A percentile compares a stretch with the other conserved stretches of the same genome.
phyloP scores from a whole-genome alignment of 1,284 basidiomycete species.

The Psilocybe mexicana region DNA sequence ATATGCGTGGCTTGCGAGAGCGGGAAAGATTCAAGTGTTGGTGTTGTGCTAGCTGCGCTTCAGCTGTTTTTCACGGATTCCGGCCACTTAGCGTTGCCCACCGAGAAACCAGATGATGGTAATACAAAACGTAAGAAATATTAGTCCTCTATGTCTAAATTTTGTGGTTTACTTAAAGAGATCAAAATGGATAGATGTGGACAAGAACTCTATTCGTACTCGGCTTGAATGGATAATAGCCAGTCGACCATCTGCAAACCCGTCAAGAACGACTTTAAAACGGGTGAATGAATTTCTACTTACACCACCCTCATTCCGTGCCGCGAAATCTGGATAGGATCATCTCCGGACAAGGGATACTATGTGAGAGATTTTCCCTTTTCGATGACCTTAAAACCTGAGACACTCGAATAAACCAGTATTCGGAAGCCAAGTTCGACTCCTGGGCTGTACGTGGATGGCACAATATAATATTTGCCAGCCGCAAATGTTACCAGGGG shows the following conservation, averaged over 20 bases:
- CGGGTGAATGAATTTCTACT: slow-evolving; percentile 78
- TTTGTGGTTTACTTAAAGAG: neutral
- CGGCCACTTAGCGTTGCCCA: slow-evolving; percentile 37
- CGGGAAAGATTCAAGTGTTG: slow-evolving; percentile 64
- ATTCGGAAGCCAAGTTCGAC: slow-evolving; percentile 60
- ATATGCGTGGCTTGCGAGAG: slow-evolving; percentile 55
- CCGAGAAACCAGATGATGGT: neutral
- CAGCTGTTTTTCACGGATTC: slow-evolving; percentile 58
- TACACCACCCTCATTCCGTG: slow-evolving; percentile 16
- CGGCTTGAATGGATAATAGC: slow-evolving; percentile 83
- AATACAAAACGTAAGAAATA: neutral
- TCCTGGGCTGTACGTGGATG: slow-evolving; percentile 70
- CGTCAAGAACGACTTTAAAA: slow-evolving; percentile 74
- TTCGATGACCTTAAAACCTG: slow-evolving; percentile 17
- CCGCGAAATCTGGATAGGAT: neutral
- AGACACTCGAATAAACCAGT: slow-evolving; percentile 52
- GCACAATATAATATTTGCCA: slow-evolving; percentile 72
- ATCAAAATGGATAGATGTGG: slow-evolving; percentile 5
- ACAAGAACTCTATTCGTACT: slow-evolving; percentile 57
- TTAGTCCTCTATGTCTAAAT: neutral
- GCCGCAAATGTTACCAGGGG: slow-evolving; percentile 49
- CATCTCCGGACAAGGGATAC: neutral
- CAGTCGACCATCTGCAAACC: slow-evolving; percentile 70
- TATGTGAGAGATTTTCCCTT: neutral
- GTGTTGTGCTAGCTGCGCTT: slow-evolving; percentile 58